A percentile compares a stretch with the other conserved stretches of the same genome.
These are phyloP conservation scores for Russula lepida DNA, from an alignment of 768 basidiomycete genomes.

Conservation along the genomic window DNA sequence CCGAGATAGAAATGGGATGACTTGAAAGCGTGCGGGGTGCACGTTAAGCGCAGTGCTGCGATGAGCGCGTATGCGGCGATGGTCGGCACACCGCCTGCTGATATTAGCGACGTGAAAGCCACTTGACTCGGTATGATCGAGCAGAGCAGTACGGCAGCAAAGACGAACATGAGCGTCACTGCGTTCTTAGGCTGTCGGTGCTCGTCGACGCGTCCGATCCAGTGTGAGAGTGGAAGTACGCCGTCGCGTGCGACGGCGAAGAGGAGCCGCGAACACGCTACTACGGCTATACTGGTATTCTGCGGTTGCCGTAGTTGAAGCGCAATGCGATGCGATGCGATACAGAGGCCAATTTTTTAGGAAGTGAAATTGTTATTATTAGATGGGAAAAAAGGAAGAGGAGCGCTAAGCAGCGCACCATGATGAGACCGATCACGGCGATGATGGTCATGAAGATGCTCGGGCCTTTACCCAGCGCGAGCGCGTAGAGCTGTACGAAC, in stretches of 20 bases:
- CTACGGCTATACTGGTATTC: conserved; percentile 84
- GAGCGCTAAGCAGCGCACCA: too few species aligned
- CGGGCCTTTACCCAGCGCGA: conserved; percentile 71
- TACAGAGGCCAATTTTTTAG: too few species aligned
- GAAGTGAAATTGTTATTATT: too few species aligned
- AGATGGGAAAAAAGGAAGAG: too few species aligned
- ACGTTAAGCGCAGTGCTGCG: conserved; percentile 60
- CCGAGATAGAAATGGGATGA: conserved; percentile 69
- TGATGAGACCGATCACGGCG: conserved; percentile 74
- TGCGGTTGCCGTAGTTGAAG: too few species aligned
- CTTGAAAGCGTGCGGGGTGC: conserved; percentile 70
- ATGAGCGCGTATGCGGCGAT: conserved; percentile 86
- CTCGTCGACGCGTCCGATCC: conserved; percentile 70
- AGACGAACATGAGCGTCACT: conserved; percentile 78
- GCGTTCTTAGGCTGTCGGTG: conserved; percentile 76
- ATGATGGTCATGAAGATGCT: conserved; percentile 85
- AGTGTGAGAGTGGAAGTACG: conserved; percentile 71
- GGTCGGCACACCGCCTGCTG: conserved; percentile 78
- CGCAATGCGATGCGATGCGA: not conserved
- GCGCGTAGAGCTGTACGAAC: conserved; percentile 79
- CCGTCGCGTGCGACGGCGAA: conserved; percentile 95
- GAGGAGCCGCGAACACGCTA: conserved; percentile 80
- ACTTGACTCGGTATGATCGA: conserved; percentile 85
- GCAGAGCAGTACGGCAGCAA: conserved; percentile 69
- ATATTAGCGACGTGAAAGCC: conserved; percentile 85